These are phyloP conservation scores for Coniferiporia sulphurascens DNA, from an alignment of 1,284 basidiomycete species.

Conservation along the genomic window DNA sequence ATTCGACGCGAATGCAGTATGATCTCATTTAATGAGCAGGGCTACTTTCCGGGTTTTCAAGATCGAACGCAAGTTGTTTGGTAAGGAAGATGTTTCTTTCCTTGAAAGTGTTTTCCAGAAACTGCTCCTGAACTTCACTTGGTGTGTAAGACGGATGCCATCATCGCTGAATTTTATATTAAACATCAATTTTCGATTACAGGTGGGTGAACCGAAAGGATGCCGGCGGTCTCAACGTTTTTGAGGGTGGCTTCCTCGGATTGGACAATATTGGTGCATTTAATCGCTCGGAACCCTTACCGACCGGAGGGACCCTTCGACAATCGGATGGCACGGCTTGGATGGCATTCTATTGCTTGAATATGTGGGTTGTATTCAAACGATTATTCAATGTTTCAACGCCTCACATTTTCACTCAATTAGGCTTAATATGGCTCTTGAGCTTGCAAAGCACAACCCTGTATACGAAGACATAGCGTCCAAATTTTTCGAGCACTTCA, in stretches of 20 bases:
- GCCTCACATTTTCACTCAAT: conserved; percentile 11
- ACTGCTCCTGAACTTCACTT: conserved; percentile 93
- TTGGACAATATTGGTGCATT: conserved; percentile 98
- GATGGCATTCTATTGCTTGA: conserved; percentile 98
- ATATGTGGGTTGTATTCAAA: conserved; percentile 59
- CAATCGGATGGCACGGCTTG: conserved; percentile 98
- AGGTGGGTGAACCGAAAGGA: conserved; percentile 99
- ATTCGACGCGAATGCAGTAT: background rate
- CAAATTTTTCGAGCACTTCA: conserved; percentile 96
- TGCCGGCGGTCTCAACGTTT: conserved; percentile 89
- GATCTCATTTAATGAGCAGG: conserved; percentile 37
- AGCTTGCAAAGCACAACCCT: conserved; percentile 95
- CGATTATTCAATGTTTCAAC: conserved; percentile 1
- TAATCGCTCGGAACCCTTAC: conserved; percentile 94
- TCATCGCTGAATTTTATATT: background rate
- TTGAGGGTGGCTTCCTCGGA: conserved; percentile 97
- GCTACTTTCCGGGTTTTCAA: conserved; percentile 97
- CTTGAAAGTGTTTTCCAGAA: conserved; percentile 99
- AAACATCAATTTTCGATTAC: conserved; percentile 11
- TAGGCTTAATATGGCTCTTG: conserved; percentile 94
- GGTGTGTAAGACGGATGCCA: conserved; percentile 40
- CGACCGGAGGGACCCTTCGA: conserved; percentile 86
- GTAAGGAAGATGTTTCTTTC: conserved; percentile 87
- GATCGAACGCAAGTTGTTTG: conserved; percentile 93
- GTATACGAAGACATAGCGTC: conserved; percentile 99